Conservation (phyloP, 1,139 yeast species). For the Suhomyces bolitotheri region DNA sequence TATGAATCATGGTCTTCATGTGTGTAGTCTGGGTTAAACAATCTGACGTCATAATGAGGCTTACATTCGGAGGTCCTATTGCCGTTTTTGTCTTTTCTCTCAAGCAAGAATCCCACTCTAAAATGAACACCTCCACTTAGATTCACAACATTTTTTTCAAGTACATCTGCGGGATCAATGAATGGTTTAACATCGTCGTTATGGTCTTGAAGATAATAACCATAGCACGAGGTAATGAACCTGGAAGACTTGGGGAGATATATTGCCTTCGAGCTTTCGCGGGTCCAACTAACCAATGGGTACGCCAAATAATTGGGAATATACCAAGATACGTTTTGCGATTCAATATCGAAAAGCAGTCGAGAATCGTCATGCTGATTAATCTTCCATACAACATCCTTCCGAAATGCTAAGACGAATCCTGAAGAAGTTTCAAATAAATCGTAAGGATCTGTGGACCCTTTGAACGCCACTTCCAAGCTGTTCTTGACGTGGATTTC, state of each 20-base stretch:
- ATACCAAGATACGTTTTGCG: slow-evolving; percentile 44
- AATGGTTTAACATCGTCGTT: slow-evolving; percentile 14
- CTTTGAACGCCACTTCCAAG: slow-evolving; percentile 55
- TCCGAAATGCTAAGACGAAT: slow-evolving; percentile 40
- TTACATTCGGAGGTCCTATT: slow-evolving; percentile 52
- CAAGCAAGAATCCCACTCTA: slow-evolving; percentile 59
- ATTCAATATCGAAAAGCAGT: slow-evolving; percentile 37
- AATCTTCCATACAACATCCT: slow-evolving; percentile 41
- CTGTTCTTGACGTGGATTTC: slow-evolving; percentile 36
- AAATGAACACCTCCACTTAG: slow-evolving; percentile 63
- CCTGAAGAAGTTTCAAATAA: slow-evolving; percentile 42
- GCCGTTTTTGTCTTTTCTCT: slow-evolving; percentile 40
- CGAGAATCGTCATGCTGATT: slow-evolving; percentile 43
- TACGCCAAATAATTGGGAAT: slow-evolving; percentile 64
- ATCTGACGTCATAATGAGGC: slow-evolving; percentile 70
- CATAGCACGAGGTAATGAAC: slow-evolving; percentile 51
- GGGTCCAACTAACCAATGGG: slow-evolving; percentile 63
- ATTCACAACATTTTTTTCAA: slow-evolving; percentile 56
- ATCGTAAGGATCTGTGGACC: slow-evolving; percentile 48
- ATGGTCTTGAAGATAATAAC: slow-evolving; percentile 44
- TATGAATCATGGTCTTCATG: slow-evolving; percentile 67
- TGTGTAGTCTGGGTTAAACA: slow-evolving; percentile 65
- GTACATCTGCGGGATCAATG: slow-evolving; percentile 13
- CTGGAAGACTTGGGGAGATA: slow-evolving; percentile 47
- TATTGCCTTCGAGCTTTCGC: slow-evolving; percentile 44